A percentile compares a stretch with the other conserved stretches of the same genome.
phyloP scores from a whole-genome alignment of 1,284 basidiomycete genomes.

The Exobasidium cylindrosporum region DNA sequence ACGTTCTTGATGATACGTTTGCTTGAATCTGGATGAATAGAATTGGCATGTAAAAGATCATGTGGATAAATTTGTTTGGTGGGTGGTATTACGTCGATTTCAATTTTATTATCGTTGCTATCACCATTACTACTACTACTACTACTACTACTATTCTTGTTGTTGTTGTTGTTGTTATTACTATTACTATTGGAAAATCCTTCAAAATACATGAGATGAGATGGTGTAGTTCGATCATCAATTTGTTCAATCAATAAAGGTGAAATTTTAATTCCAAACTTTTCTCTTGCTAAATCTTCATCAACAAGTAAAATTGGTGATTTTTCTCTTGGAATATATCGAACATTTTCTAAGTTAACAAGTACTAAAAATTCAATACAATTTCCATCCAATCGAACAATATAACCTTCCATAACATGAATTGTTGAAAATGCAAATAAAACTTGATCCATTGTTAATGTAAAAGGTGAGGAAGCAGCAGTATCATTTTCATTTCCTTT shows the following conservation, averaged over 20 bases:
- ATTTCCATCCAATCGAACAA: background rate
- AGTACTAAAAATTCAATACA: background rate
- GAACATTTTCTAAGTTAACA: background rate
- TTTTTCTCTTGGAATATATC: background rate
- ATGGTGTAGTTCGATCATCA: background rate
- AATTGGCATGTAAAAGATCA: background rate
- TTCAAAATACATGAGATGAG: background rate
- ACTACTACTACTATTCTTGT: too few relatives aligned
- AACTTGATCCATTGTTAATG: background rate
- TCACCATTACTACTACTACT: too few relatives aligned
- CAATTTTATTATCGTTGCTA: too few relatives aligned
- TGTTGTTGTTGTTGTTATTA: too few relatives aligned
- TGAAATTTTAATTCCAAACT: background rate
- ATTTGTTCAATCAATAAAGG: background rate
- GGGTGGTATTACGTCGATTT: too few relatives aligned
- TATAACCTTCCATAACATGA: background rate
- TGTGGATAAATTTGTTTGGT: too few relatives aligned
- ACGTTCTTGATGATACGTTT: background rate
- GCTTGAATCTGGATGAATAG: background rate
- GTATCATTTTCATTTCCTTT: too few relatives aligned
- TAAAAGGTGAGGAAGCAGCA: too few relatives aligned
- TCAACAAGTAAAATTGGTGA: background rate
- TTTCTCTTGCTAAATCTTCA: background rate
- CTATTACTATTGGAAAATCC: too few relatives aligned
- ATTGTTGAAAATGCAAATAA: background rate